These are phyloP conservation scores for Dacryopinax spathularia DNA, from an alignment of 768 basidiomycete genomes.

Conservation along the genomic window DNA sequence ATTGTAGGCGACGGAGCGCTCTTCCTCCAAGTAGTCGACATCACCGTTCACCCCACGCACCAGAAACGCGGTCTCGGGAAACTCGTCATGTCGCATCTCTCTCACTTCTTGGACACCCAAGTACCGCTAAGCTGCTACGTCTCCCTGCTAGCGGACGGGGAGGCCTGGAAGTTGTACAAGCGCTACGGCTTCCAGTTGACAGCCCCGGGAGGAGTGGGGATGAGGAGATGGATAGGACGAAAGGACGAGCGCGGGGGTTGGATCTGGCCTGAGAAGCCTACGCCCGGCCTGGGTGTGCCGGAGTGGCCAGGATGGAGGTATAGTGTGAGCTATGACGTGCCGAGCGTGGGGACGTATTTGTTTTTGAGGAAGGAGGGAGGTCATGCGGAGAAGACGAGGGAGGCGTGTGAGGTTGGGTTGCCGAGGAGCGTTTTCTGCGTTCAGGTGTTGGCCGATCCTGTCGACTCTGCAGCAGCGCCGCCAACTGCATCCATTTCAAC, in stretches of 20 bases:
- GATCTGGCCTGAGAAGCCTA: no score
- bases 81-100: background rate
- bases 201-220: background rate
- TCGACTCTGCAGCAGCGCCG: background rate
- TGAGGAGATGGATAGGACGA: no score
- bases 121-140: background rate
- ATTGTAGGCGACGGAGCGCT: background rate
- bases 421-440: conserved; percentile 1
- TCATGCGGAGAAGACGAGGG: no score
- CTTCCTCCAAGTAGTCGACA: background rate
- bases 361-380: no score
- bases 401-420: background rate
- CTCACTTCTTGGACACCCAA: background rate
- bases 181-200: background rate
- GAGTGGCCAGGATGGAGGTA: no score
- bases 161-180: background rate
- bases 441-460: background rate
- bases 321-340: no score
- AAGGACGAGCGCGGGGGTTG: no score
- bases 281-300: no score
- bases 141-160: background rate
- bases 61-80: background rate
- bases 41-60: background rate
- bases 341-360: no score
- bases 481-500: background rate